Base-by-base conservation (phyloP, 495 filamentous ascomycete species). In the Margaritispora aquatica region DNA sequence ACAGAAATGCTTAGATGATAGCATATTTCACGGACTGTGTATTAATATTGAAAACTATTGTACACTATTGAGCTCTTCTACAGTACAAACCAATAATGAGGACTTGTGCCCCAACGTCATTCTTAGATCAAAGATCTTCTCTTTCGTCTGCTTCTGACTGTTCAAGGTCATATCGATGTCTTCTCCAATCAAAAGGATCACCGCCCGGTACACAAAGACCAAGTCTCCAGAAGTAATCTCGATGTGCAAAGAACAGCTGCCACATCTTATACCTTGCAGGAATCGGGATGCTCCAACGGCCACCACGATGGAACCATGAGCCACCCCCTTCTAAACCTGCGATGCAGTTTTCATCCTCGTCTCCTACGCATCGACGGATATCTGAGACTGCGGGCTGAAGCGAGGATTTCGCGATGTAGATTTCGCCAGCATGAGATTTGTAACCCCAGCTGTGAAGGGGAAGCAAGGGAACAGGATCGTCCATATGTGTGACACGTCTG, bases 181-280 rank as follows among this genome's bases (percentile, higher is more conserved):
- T 72, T 21, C 78, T 80, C 82, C 86, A 86, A 59, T 87, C 84
- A 47, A 73, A 70, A 4, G 86, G 85, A 72, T 92, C 90, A 1
- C 88, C 89, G 2, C 87, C 88, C 2, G 92, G 93, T 5, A 97
- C 76, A 74, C 94, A 98, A 49, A 97, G 73, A 0, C 94, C 94
- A 58, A 98, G 67, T 31, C 94, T 74, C 88, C 91, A 94, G 70
- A 98, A 98, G 68, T 98, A 98, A 73, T 98, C 94, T 54, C 94
- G 77, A 75, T 98, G 94, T 17, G 92, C 87, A 74, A 90, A 92
- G 69, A 97, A 88, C 19, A 96, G 73, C 74, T 96, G 84, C 89
- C 95, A 93, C 15, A 92, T 78, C 68, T 86, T 85, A 62, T 85
- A 85, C 50, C 83, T 73, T 11, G 79, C 69, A 13, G 89, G 88